These are phyloP conservation scores for Macadamia integrifolia DNA, from an alignment of 164 flowering plant species.

Conservation along the genomic window DNA sequence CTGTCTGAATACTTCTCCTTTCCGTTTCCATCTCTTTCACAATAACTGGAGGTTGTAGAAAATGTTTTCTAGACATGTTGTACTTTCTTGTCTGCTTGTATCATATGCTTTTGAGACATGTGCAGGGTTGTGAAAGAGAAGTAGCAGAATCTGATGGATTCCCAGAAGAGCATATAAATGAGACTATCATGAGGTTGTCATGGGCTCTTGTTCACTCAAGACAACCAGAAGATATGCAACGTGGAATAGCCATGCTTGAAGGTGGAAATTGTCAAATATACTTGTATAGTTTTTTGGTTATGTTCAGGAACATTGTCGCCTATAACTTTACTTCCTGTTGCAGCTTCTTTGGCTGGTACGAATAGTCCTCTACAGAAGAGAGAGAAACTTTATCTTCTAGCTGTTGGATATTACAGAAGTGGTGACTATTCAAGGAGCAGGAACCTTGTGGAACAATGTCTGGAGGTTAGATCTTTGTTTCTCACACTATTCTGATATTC, in stretches of 20 bases:
- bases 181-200: conserved; percentile 81
- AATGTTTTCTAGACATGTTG: background rate
- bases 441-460: conserved; percentile 58
- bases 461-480: conserved; percentile 52
- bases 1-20: background rate
- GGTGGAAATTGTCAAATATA: conserved; percentile 28
- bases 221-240: conserved; percentile 80
- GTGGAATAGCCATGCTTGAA: conserved; percentile 97
- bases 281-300: background rate
- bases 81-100: too few species aligned
- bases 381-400: conserved; percentile 83
- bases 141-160: conserved; percentile 52
- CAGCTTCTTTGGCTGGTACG: conserved; percentile 56
- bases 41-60: too few species aligned
- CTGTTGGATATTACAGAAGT: conserved; percentile 84
- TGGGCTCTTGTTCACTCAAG: conserved; percentile 97
- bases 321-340: conserved; percentile 14
- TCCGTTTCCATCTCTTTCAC: background rate
- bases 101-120: background rate
- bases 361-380: conserved; percentile 50
- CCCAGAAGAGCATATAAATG: conserved; percentile 50
- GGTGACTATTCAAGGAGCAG: conserved; percentile 71
- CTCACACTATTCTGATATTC: background rate
- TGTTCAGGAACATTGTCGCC: too few species aligned
- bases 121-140: conserved; percentile 83